Evolutionary conservation across 495 filamentous ascomycete species (phyloP).

Genomic region (Penicillium herquei): DNA sequence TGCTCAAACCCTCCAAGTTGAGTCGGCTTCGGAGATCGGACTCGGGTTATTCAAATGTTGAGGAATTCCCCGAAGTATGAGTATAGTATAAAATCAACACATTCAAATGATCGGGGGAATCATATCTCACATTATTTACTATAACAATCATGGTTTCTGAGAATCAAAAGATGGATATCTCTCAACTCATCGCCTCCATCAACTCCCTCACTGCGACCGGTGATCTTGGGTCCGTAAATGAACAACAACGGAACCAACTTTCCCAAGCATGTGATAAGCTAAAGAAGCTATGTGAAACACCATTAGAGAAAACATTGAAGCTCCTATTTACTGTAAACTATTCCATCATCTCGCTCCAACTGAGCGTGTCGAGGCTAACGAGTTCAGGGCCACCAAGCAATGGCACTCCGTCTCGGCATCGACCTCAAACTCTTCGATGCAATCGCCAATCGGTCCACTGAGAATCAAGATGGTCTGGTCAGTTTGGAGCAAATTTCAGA

Average conservation of each 20-base stretch:
- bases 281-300: neutral
- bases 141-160: neutral
- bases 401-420: neutral
- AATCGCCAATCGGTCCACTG: neutral
- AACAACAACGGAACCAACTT: neutral
- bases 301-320: neutral
- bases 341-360: neutral
- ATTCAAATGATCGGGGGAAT: too few species aligned
- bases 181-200: neutral
- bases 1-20: too few species aligned
- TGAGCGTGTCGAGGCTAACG: neutral
- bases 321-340: neutral
- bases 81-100: too few species aligned
- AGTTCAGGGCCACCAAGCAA: neutral
- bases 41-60: neutral
- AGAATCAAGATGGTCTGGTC: neutral
- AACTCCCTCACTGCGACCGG: neutral
- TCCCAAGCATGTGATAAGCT: constrained; percentile 1
- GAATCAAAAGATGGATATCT: neutral
- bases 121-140: neutral
- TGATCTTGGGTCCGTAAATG: neutral
- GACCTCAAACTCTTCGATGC: constrained; percentile 5
- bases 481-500: neutral
- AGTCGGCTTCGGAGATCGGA: neutral
- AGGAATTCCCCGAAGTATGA: neutral